A percentile compares a stretch with the other conserved stretches of the same genome.
phyloP scores from a whole-genome alignment of 495 filamentous ascomycete genomes.

The Penicillium herquei region DNA sequence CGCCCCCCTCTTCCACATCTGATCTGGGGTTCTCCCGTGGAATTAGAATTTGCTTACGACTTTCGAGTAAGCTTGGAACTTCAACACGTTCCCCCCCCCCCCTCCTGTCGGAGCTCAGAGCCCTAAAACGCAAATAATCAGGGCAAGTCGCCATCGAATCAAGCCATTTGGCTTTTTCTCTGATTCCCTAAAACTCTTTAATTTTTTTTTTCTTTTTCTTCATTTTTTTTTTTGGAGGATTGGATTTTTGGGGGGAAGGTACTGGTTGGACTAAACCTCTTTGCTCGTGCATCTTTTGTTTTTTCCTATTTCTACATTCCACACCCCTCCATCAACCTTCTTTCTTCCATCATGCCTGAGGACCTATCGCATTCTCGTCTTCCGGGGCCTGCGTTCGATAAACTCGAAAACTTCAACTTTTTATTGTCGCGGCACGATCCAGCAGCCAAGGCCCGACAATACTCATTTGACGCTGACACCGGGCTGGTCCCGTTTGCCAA shows the following conservation, averaged over 20 bases:
- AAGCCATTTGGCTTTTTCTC: slow-evolving; percentile 2
- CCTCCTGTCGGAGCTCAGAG: slow-evolving; percentile 1
- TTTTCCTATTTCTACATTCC: slow-evolving; percentile 10
- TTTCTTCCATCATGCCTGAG: slow-evolving; percentile 38
- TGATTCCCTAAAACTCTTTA: not conserved
- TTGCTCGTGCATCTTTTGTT: not conserved
- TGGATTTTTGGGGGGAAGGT: not conserved
- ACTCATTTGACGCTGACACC: slow-evolving; percentile 44
- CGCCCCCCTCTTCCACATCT: slow-evolving; percentile 15
- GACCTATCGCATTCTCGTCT: slow-evolving; percentile 32
- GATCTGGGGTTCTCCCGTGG: slow-evolving; percentile 27
- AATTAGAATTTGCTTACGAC: not conserved
- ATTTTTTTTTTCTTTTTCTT: not conserved
- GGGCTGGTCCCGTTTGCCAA: slow-evolving; percentile 37
- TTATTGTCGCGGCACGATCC: slow-evolving; percentile 41
- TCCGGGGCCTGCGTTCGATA: slow-evolving; percentile 34
- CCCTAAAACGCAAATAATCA: slow-evolving; percentile 12
- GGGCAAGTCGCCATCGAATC: slow-evolving; percentile 6
- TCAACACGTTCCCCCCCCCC: not conserved
- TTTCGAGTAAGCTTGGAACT: not conserved
- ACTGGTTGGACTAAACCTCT: not conserved
- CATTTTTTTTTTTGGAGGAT: not conserved
- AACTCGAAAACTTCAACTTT: slow-evolving; percentile 46
- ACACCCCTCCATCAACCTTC: slow-evolving; percentile 11
- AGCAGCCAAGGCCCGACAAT: slow-evolving; percentile 37